Base-by-base conservation (phyloP, 1,139 yeast species). In the Meyerozyma elateridarum region DNA sequence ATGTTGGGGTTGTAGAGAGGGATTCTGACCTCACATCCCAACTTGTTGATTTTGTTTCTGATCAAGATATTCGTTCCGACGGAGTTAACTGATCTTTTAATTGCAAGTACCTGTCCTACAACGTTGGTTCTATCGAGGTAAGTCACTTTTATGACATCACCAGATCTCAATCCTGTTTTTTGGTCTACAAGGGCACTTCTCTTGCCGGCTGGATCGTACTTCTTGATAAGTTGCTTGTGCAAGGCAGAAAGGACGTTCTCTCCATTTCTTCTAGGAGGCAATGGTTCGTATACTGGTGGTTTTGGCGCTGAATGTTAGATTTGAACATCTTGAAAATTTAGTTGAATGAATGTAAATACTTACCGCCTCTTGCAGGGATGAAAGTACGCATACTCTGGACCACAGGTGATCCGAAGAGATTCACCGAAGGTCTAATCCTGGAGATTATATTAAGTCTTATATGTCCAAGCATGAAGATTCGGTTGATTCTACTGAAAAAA, bases 1-100 rank as follows among this genome's bases (percentile, higher is more conserved):
- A 88, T 70, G 34, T 75, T 69, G 15, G 96, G 96, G 42, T 81
- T 84, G 65, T 71, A 88, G 22, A 88, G 61, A 18, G 89, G 89
- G 35, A 85, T 74, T 43, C 91, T 69, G 42, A 81, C 63, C 52
- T 88, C 96, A 31, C 85, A 89, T 34, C 94, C 94, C 13, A 85
- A 62, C 48, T 81, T 82, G 39, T 79, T 71, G 46, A 85, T 67
- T 54, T 81, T 85, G 54, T 87, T 85, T 69, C 96, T 79, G 41
- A 88, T 61, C 37, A 85, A 64, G 17, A 88, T 60, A 42, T 83
- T 81, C 17, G 91, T 73, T 32, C 85, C 87, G 29, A 82, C 63
- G 28, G 76, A 79, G 41, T 75, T 69, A 19, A 52, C 58, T 16
- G 64, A 61, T 53, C 88, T 73, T 52, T 82, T 84, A 40, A 87